Base-by-base conservation (phyloP, 768 basidiomycete genomes). In the Collybia sp. region DNA sequence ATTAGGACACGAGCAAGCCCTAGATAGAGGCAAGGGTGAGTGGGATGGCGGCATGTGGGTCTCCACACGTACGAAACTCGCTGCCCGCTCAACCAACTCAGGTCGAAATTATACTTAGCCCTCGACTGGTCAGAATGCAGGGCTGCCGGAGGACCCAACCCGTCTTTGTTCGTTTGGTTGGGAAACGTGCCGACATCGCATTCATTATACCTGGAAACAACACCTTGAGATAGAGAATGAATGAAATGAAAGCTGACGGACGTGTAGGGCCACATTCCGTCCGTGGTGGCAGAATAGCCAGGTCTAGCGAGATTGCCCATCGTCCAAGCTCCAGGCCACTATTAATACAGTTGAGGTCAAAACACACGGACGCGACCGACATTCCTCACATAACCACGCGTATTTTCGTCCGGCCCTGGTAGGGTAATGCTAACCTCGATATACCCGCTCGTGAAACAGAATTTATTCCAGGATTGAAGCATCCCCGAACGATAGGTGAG, bases 401-500 rank as follows among this genome's bases (percentile, higher is more conserved):
- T 73, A 49, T 71, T 63, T 44, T 74, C 70, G 50, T 79, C 67
- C 5, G 78, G 72, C 0, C 84, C 85, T 0, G 85, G 84, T 4
- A 87, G 65, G 0, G 71, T 69, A 8, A 82, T 67, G 2, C 69
- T 59, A 13, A 85, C 79, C 68, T 92, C 91, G 49, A 93, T 77
- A 63, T 86, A 86, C 4, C 89, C 89, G 19, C 76, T 77, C 20
- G 85, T 80, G 57, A 90, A 91, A 63, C 87, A 93, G 57, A 93
- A 83, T 71, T 93, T 90, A 65, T 93, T 93, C 90, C 91, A 93
- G 34, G 79, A 80, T 66, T 92, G 88, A 3, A 93, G 67, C 88
- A 92, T 90, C 4, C 83, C 89, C 58, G 70, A 81, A 53, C 78
- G 69, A 57, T 83, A 93, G 33, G 68, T 68, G 48, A 87, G 71